Conservation (phyloP, 768 basidiomycete genomes). For the Hypsizygus marmoreus region DNA sequence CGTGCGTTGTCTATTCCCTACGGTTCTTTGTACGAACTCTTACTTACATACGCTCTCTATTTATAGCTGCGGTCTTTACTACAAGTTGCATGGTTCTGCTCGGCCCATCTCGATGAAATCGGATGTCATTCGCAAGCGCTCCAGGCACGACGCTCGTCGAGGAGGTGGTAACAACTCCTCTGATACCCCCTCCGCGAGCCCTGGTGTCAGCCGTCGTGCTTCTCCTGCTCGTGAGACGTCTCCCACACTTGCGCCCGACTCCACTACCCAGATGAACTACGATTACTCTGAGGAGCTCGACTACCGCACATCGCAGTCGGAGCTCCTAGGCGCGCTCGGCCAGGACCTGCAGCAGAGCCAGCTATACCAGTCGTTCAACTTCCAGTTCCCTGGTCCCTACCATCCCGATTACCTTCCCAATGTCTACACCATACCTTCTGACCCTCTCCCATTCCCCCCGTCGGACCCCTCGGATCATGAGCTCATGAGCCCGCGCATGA, state of each 20-base stretch:
- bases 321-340: constrained; percentile 49
- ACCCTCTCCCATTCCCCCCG: constrained; percentile 55
- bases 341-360: constrained; percentile 26
- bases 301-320: constrained; percentile 49
- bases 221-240: constrained; percentile 65
- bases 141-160: constrained; percentile 76
- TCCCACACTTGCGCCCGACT: constrained; percentile 71
- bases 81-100: constrained; percentile 83
- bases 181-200: constrained; percentile 76
- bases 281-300: constrained; percentile 49
- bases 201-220: constrained; percentile 71
- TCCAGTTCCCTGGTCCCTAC: constrained; percentile 69
- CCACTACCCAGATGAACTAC: constrained; percentile 59
- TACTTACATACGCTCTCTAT: constrained; percentile 4
- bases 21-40: constrained; percentile 5
- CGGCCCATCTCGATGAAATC: constrained; percentile 92
- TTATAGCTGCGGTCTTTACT: constrained; percentile 76
- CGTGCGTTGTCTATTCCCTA: constrained; percentile 71
- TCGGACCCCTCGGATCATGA: constrained; percentile 40
- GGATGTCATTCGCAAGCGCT: constrained; percentile 86
- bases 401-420: constrained; percentile 72
- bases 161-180: constrained; percentile 49
- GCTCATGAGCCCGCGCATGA: constrained; percentile 47
- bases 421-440: constrained; percentile 44
- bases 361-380: constrained; percentile 35